phyloP scores from a whole-genome alignment of 352 stramenopile genomes.

The Blastocystis sp. region DNA sequence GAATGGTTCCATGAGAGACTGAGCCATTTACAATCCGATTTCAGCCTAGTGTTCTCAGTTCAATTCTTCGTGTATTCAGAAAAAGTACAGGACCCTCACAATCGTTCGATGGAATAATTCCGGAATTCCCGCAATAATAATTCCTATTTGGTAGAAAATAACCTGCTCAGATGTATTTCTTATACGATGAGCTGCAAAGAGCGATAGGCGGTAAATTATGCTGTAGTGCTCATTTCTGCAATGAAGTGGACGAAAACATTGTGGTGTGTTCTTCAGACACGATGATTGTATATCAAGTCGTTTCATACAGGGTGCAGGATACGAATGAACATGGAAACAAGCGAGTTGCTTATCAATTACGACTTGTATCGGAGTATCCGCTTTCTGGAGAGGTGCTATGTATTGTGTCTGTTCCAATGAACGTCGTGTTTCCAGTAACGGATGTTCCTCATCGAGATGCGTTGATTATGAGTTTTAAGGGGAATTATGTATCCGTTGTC shows the following conservation, averaged over 20 bases:
- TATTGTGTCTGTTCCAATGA: background rate
- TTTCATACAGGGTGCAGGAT: background rate
- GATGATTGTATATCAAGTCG: slow-evolving; percentile 28
- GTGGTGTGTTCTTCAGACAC: slow-evolving; percentile 50
- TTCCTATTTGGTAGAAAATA: background rate
- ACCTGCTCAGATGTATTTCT: slow-evolving; percentile 24
- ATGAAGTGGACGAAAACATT: slow-evolving; percentile 35
- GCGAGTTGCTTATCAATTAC: background rate
- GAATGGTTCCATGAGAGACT: too few relatives aligned
- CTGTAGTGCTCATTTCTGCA: slow-evolving; percentile 30
- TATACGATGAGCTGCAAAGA: slow-evolving; percentile 33
- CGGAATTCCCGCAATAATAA: background rate
- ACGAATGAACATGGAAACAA: background rate
- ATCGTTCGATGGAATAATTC: too few relatives aligned
- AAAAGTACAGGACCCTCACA: too few relatives aligned
- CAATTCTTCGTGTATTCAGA: too few relatives aligned
- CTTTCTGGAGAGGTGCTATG: slow-evolving; percentile 33
- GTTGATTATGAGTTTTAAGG: slow-evolving; percentile 22
- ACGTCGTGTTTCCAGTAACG: background rate
- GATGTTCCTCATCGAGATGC: background rate
- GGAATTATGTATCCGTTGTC: slow-evolving; percentile 30
- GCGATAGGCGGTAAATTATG: slow-evolving; percentile 35
- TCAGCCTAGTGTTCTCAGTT: too few relatives aligned
- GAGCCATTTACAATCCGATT: too few relatives aligned
- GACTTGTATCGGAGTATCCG: background rate